Evolutionary conservation across 768 basidiomycete genomes (phyloP).

Genomic region (Podaxis sp.): DNA sequence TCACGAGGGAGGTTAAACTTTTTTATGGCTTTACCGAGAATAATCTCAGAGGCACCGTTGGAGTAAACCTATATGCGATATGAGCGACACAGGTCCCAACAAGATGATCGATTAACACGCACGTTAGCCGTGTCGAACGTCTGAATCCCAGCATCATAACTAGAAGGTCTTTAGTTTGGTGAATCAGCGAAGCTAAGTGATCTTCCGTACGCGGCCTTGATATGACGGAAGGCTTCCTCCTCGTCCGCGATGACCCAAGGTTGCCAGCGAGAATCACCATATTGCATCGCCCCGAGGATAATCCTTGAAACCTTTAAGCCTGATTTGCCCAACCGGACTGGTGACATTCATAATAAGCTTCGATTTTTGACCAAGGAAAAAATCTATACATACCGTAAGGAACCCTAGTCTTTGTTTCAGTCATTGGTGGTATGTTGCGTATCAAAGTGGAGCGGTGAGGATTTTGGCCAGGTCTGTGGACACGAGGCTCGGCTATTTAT

Average conservation of each 20-base stretch:
- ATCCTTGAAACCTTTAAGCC: slow-evolving; percentile 65
- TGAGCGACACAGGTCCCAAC: background rate
- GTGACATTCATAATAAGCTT: background rate
- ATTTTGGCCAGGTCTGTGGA: no score
- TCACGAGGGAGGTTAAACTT: slow-evolving; percentile 62
- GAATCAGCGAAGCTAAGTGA: background rate
- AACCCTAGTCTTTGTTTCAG: background rate
- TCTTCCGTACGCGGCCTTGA: slow-evolving; percentile 40
- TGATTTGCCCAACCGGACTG: slow-evolving; percentile 49
- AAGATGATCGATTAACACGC: slow-evolving; percentile 1
- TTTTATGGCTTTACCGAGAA: slow-evolving; percentile 73
- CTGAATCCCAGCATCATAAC: slow-evolving; percentile 61
- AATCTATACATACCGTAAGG: background rate
- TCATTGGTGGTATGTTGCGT: background rate
- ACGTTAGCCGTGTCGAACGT: slow-evolving; percentile 60
- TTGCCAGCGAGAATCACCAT: slow-evolving; percentile 53
- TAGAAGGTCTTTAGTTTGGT: slow-evolving; percentile 15
- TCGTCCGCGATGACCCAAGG: slow-evolving; percentile 45
- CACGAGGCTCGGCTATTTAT: background rate
- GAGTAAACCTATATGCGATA: slow-evolving; percentile 49
- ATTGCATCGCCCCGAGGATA: slow-evolving; percentile 63
- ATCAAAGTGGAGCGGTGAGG: background rate
- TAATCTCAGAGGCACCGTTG: slow-evolving; percentile 61
- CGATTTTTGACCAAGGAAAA: background rate
- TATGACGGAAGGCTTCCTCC: slow-evolving; percentile 50